Evolutionary conservation across 139 green algal genomes (phyloP), one percentile per base, ranked within the genome.

Genomic region (Chlorella sorokiniana): DNA sequence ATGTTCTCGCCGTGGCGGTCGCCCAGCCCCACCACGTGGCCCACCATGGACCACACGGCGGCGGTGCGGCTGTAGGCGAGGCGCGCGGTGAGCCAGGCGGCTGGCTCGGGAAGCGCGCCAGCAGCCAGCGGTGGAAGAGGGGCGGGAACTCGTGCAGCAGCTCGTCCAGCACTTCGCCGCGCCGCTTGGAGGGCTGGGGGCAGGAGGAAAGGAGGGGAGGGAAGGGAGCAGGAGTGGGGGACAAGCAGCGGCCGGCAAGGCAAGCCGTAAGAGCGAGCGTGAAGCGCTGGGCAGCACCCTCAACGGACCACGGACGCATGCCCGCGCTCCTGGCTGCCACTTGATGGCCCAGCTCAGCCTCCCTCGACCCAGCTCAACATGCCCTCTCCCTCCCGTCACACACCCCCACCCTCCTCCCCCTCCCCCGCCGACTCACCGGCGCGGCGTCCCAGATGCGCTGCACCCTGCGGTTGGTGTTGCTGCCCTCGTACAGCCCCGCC

Each of bases 1-100:
- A 99, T 90, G 91, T 99, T 99, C 83, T 99, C 96, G 2, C 94
- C 93, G 77, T 99, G 96, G 7, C 96, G 76, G 86, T 98, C 95
- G 9, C 95, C 95, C 68, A 97, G 86, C 3, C 93, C 94, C 72
- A 93, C 83, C 14, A 72, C 37, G 40, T 81, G 75, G 16, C 75
- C 75, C 75, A 81, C 75, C 84, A 94, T 91, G 59, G 81, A 87
- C 91, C 91, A 95, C 45, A 95, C 94, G 31, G 92, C 73, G 63
- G 70, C 70, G 35, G 90, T 98, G 69, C 93, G 89, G 1, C 93
- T 92, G 86, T 96, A 99, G 23, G 84, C 86, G 14, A 93, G 82
- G 7, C 94, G 81, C 6, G 95, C 95, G 23, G 74, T 80, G 61
- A 96, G 89, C 96, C 96, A 99, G 11, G 91, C 81, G 31, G 92